Percentiles rank a stretch among this genome's conserved stretches.
phyloP scores from a whole-genome alignment of 305 asterid genomes.

The Vinca major region DNA sequence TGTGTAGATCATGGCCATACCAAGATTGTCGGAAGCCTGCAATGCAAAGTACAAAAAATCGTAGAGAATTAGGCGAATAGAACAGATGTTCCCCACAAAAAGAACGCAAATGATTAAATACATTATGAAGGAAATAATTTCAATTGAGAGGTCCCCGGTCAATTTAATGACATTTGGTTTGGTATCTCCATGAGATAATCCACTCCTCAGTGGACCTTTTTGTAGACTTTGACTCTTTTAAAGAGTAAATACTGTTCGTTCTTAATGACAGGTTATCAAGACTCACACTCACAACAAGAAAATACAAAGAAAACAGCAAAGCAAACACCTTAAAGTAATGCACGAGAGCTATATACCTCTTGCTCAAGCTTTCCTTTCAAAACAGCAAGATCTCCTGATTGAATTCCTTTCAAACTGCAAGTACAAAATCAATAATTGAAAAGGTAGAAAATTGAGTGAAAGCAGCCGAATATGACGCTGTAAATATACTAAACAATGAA shows the following conservation, averaged over 20 bases:
- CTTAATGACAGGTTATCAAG: background rate
- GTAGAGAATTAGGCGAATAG: background rate
- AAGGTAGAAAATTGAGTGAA: background rate
- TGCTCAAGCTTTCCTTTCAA: constrained; percentile 74
- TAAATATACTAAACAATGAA: too few species aligned
- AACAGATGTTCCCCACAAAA: background rate
- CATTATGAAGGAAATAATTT: background rate
- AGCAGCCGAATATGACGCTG: background rate
- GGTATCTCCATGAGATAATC: background rate
- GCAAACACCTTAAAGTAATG: background rate
- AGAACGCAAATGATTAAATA: background rate
- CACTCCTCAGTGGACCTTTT: background rate
- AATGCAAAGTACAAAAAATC: constrained; percentile 12
- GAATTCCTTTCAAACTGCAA: background rate
- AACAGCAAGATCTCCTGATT: constrained; percentile 48
- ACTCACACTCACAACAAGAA: background rate
- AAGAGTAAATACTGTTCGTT: background rate
- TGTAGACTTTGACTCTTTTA: background rate
- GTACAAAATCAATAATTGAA: background rate
- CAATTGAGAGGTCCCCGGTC: background rate
- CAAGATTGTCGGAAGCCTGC: constrained; percentile 85
- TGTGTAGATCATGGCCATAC: constrained; percentile 96
- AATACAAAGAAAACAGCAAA: background rate
- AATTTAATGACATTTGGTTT: background rate
- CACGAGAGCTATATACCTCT: constrained; percentile 45